Evolutionary conservation across 371 early-diverging fungal species (phyloP).

Genomic region (Mucor circinelloides): DNA sequence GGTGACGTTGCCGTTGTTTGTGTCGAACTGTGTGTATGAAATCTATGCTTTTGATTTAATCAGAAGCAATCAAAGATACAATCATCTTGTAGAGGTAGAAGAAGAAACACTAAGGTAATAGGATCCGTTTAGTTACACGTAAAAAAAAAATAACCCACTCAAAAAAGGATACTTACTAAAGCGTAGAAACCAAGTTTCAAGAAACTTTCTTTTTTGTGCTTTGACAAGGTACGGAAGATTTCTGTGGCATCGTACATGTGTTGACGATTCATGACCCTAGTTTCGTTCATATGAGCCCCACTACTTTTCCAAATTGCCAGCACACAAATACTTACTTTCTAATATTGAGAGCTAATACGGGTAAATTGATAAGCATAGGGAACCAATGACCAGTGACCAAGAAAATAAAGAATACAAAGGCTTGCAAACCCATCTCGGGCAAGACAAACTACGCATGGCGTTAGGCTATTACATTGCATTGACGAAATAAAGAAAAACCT

Average conservation of each 20-base stretch:
- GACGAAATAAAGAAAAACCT: constrained; percentile 4
- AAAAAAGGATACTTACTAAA: constrained; percentile 40
- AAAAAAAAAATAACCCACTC: not conserved
- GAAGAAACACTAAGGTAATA: constrained; percentile 72
- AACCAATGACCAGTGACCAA: constrained; percentile 83
- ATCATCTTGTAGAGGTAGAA: constrained; percentile 79
- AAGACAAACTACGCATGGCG: constrained; percentile 73
- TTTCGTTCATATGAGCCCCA: not conserved
- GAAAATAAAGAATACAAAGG: constrained; percentile 73
- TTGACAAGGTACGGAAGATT: constrained; percentile 87
- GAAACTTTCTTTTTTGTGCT: constrained; percentile 91
- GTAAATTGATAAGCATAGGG: constrained; percentile 81
- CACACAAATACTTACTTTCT: constrained; percentile 64
- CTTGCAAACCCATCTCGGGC: constrained; percentile 85
- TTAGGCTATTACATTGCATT: too few relatives aligned
- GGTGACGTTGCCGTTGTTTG: not conserved
- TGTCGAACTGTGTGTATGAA: not conserved
- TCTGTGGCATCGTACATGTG: constrained; percentile 95
- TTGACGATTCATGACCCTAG: constrained; percentile 68
- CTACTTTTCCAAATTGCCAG: not conserved
- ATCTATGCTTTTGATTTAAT: constrained; percentile 6
- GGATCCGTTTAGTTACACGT: not conserved
- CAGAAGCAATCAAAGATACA: constrained; percentile 52
- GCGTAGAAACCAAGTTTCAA: constrained; percentile 92
- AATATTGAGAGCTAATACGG: constrained; percentile 77